Evolutionary conservation across 805 yeast genomes (phyloP).

Genomic region (Metschnikowia orientalis): DNA sequence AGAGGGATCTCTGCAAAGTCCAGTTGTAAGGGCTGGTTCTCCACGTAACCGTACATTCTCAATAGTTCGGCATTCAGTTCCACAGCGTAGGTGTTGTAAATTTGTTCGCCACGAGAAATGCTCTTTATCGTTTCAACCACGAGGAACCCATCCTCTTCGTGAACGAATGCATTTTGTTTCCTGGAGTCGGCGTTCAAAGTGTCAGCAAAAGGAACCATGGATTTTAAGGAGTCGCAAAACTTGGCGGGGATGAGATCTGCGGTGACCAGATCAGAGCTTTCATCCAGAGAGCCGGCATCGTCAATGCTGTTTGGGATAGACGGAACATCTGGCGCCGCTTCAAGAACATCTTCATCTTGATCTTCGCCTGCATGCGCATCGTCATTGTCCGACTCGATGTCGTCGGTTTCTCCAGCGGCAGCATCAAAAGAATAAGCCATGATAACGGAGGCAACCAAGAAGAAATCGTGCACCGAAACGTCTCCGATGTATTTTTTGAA

Average conservation of each 20-base stretch:
- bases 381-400: constrained; percentile 22
- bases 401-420: constrained; percentile 31
- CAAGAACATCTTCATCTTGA: constrained; percentile 18
- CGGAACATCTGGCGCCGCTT: no score
- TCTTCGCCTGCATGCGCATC: constrained; percentile 2
- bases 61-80: constrained; percentile 87
- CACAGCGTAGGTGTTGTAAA: constrained; percentile 86
- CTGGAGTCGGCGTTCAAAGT: constrained; percentile 81
- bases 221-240: constrained; percentile 49
- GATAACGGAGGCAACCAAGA: constrained; percentile 70
- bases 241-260: constrained; percentile 5
- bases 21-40: constrained; percentile 59
- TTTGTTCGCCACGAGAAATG: constrained; percentile 65
- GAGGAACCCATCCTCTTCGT: constrained; percentile 45
- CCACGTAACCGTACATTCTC: constrained; percentile 90
- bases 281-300: constrained; percentile 1
- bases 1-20: constrained; percentile 79
- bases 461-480: constrained; percentile 54
- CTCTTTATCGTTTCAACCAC: constrained; percentile 67
- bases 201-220: constrained; percentile 94
- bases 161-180: constrained; percentile 68
- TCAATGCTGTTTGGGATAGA: not conserved
- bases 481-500: constrained; percentile 10
- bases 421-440: constrained; percentile 92
- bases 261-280: not conserved